These are phyloP conservation scores for Chlamydomonas sphaeroides DNA, from an alignment of 139 green algal species.

Conservation along the genomic window DNA sequence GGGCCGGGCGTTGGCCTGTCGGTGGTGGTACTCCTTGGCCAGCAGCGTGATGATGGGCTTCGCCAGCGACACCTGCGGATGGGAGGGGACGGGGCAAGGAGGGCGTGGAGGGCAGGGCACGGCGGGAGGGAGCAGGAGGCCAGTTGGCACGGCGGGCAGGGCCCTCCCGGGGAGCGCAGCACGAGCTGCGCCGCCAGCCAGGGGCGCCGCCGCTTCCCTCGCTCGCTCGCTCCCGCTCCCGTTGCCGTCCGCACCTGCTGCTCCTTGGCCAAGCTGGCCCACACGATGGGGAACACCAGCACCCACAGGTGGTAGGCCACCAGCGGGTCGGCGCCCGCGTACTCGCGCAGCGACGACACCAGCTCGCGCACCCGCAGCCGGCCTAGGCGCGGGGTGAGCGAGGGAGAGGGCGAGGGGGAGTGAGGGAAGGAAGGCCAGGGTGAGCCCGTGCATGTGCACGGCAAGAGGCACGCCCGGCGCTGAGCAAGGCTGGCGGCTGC, in stretches of 20 bases:
- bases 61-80: constrained; percentile 72
- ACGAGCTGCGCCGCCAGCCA: too few species aligned
- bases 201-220: background rate
- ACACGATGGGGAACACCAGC: constrained; percentile 98
- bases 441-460: background rate
- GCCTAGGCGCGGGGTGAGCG: constrained; percentile 54
- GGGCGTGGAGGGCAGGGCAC: too few species aligned
- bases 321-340: constrained; percentile 66
- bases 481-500: too few species aligned
- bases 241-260: constrained; percentile 76
- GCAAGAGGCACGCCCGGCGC: background rate
- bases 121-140: background rate
- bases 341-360: constrained; percentile 86
- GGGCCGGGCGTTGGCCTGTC: constrained; percentile 80
- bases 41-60: constrained; percentile 97
- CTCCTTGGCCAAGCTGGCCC: constrained; percentile 92
- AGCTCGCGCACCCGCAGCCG: constrained; percentile 76
- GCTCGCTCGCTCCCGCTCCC: background rate
- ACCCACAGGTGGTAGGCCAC: constrained; percentile 84
- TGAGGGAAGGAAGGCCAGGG: background rate
- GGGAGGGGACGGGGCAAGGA: background rate
- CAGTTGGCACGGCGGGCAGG: background rate
- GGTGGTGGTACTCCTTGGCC: constrained; percentile 89
- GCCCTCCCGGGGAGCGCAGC: too few species aligned
- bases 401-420: background rate